These are phyloP conservation scores for Salvia hispanica DNA, from an alignment of 257 asterid species.

Conservation along the genomic window DNA sequence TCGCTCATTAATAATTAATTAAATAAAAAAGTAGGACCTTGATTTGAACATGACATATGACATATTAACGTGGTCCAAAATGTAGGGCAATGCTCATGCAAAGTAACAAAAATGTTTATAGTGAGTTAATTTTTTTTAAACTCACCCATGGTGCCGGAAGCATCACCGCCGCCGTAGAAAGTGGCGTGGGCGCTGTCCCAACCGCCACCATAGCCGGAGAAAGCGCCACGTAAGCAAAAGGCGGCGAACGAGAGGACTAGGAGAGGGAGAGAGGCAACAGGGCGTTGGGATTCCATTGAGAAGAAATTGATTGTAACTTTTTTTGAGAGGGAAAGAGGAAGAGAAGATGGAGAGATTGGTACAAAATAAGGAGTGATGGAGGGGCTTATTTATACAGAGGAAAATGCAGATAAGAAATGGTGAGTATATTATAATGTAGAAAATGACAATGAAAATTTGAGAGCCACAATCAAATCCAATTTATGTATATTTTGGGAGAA, in stretches of 20 bases:
- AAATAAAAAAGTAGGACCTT: too few relatives aligned
- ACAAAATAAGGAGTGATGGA: constrained; percentile 30
- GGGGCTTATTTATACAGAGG: constrained; percentile 48
- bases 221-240: neutral
- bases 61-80: too few relatives aligned
- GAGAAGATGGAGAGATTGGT: constrained; percentile 16
- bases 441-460: too few relatives aligned
- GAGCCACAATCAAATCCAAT: too few relatives aligned
- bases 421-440: constrained; percentile 7
- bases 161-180: constrained; percentile 27
- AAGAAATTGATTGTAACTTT: neutral
- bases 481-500: too few relatives aligned
- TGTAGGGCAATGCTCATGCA: too few relatives aligned
- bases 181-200: constrained; percentile 45
- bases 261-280: neutral
- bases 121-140: too few relatives aligned
- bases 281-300: constrained; percentile 41
- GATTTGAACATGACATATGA: too few relatives aligned
- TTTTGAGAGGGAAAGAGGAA: neutral
- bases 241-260: neutral
- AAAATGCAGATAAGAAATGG: constrained; percentile 3
- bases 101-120: too few relatives aligned
- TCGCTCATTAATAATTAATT: too few relatives aligned
- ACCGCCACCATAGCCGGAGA: constrained; percentile 35
- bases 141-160: too few relatives aligned